A percentile compares a stretch with the other conserved stretches of the same genome.
Evolutionary conservation across 1,139 yeast genomes (phyloP).

Genomic region (Yamadazyma jaroonii): DNA sequence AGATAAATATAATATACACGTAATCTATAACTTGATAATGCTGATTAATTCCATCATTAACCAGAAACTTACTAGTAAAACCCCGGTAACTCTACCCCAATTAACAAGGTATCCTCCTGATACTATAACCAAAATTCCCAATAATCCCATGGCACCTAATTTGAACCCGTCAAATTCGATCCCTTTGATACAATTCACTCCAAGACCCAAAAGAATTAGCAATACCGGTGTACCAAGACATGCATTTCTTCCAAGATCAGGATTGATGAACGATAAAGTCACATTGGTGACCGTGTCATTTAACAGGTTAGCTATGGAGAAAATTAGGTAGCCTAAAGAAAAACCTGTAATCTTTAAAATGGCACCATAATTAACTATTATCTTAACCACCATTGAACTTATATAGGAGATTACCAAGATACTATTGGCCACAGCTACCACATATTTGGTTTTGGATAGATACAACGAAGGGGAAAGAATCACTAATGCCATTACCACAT

Average conservation of each 20-base stretch:
- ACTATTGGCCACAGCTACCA: slow-evolving; percentile 26
- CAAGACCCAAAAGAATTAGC: slow-evolving; percentile 37
- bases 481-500: not conserved
- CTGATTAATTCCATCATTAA: slow-evolving; percentile 14
- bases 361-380: slow-evolving; percentile 38
- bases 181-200: slow-evolving; percentile 25
- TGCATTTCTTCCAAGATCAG: slow-evolving; percentile 39
- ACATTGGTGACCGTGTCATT: slow-evolving; percentile 42
- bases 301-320: slow-evolving; percentile 39
- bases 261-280: slow-evolving; percentile 32
- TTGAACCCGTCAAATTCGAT: slow-evolving; percentile 21
- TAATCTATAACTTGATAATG: slow-evolving; percentile 11
- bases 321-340: slow-evolving; percentile 37
- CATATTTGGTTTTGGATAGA: slow-evolving; percentile 12
- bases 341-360: slow-evolving; percentile 38
- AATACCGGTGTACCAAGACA: slow-evolving; percentile 44
- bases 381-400: slow-evolving; percentile 25
- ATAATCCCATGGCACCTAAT: slow-evolving; percentile 25
- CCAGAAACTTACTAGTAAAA: slow-evolving; percentile 21
- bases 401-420: slow-evolving; percentile 28
- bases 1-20: not conserved
- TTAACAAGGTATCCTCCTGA: slow-evolving; percentile 28
- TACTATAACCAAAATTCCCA: slow-evolving; percentile 11
- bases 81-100: slow-evolving; percentile 33
- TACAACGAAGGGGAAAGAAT: not conserved